A percentile compares a stretch with the other conserved stretches of the same genome.
These are phyloP conservation scores for Suillus brevipes DNA, from an alignment of 768 basidiomycete genomes.

Conservation along the genomic window DNA sequence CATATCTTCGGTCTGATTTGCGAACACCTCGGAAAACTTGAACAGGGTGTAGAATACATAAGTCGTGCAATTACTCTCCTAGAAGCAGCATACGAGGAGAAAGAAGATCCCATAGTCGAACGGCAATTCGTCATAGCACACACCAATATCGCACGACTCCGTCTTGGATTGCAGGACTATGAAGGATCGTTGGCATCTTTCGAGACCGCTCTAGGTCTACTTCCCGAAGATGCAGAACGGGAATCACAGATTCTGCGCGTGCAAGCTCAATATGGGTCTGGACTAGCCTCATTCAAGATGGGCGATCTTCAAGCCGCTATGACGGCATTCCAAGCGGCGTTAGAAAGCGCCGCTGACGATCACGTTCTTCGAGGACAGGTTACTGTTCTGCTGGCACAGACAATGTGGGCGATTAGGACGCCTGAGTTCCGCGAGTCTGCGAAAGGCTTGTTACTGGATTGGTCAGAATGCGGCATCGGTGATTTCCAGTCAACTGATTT, in stretches of 20 bases:
- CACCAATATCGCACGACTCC: conserved; percentile 75
- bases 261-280: conserved; percentile 70
- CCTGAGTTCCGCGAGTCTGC: conserved; percentile 77
- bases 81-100: conserved; percentile 87
- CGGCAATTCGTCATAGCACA: conserved; percentile 79
- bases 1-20: conserved; percentile 86
- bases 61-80: conserved; percentile 65
- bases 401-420: conserved; percentile 79
- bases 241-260: conserved; percentile 48
- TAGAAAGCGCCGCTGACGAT: conserved; percentile 54
- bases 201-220: conserved; percentile 68
- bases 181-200: conserved; percentile 66
- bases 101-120: conserved; percentile 79
- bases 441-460: conserved; percentile 77
- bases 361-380: conserved; percentile 60
- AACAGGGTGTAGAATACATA: conserved; percentile 58
- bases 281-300: conserved; percentile 67
- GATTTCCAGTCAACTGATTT: conserved; percentile 8
- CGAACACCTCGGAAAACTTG: conserved; percentile 75
- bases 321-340: conserved; percentile 63
- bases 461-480: conserved; percentile 47
- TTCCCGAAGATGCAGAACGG: conserved; percentile 50
- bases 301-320: conserved; percentile 65
- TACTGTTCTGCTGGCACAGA: conserved; percentile 77
- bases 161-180: conserved; percentile 60